Percentiles rank a stretch among this genome's conserved stretches.
phyloP scores from a whole-genome alignment of 75 land plant genomes.

The Selaginella moellendorffii region DNA sequence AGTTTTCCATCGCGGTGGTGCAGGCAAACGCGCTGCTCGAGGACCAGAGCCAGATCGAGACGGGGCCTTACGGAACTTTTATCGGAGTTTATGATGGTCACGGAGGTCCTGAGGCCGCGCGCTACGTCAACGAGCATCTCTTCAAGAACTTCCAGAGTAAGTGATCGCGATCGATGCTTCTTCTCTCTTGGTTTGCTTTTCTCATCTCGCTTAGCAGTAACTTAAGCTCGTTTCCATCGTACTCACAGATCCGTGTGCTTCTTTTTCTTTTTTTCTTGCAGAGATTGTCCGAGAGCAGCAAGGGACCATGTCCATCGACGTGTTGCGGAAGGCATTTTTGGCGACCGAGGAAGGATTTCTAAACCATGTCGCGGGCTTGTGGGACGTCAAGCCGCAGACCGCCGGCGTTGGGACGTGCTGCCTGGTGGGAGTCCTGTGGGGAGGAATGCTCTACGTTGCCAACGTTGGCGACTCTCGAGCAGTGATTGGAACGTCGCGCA shows the following conservation, averaged over 20 bases:
- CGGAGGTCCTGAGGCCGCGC: slow-evolving; percentile 73
- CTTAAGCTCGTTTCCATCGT: no score
- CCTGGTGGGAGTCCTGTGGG: slow-evolving; percentile 48
- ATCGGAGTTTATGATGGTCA: slow-evolving; percentile 70
- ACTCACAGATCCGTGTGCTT: no score
- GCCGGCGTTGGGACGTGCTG: slow-evolving; percentile 83
- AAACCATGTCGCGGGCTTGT: slow-evolving; percentile 34
- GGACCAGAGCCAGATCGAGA: slow-evolving; percentile 60
- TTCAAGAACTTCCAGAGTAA: slow-evolving; percentile 44
- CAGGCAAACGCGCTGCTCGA: slow-evolving; percentile 46
- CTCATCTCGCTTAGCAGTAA: no score
- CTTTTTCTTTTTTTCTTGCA: no score
- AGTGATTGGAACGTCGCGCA: slow-evolving; percentile 19
- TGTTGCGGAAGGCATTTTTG: slow-evolving; percentile 44
- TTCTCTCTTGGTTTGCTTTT: no score
- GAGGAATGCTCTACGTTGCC: slow-evolving; percentile 38
- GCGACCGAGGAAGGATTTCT: slow-evolving; percentile 58
- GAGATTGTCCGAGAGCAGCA: slow-evolving; percentile 15
- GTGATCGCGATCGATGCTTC: no score
- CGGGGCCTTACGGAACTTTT: slow-evolving; percentile 30
- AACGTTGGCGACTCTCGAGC: slow-evolving; percentile 67
- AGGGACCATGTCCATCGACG: slow-evolving; percentile 52
- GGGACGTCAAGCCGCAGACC: slow-evolving; percentile 38
- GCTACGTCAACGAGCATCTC: slow-evolving; percentile 42
- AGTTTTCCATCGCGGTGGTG: slow-evolving; percentile 56